Base-by-base conservation (phyloP, 1,284 basidiomycete genomes). In the Hemileia vastatrix region DNA sequence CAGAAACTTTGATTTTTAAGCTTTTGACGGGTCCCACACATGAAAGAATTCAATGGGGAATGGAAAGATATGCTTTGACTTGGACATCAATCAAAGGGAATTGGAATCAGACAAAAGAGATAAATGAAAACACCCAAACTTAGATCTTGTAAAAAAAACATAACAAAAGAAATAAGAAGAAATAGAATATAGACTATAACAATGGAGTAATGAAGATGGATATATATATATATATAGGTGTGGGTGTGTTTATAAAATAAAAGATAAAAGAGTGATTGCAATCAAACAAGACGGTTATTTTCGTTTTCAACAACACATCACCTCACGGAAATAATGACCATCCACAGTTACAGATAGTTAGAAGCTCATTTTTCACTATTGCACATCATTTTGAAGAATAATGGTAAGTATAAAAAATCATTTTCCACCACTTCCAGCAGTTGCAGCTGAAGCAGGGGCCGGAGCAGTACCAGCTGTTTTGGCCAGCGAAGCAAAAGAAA, bases 401-500 rank as follows among this genome's bases (percentile, higher is more conserved):
- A n/a, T 9, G 40, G 9, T n/a, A 48, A 50, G 11, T 50, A 50
- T n/a, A 50, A 24, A 27, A n/a, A 19, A 5, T 48, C 45, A 48
- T 4, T 48, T 48, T 13, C 6, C 4, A 48, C 4, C 45, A 48
- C 4, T 48, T 21, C n/a, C 40, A 31, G 57, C 32, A 24, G 32
- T 2, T 32, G 40, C n/a, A 44, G 33, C 36, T 31, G 49, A 18
- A 6, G 1, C 24, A 13, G 57, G 9, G 23, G 33, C 21, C n/a
- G 57, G 9, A 9, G 18, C 49, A 31, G 56, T 24, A n/a, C 49
- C 57, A 19, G 57, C 57, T 21, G 57, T 52, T 23, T 60, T 60
- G 36, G 57, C 57, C 19, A 60, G 57, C n/a, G 57, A 49, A 5
- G 57, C 57, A 54, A 60, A 60, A 24, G 57, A 60, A 33, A 60